phyloP scores from a whole-genome alignment of 2,329 filamentous ascomycete species.

The Fusarium sp. region DNA sequence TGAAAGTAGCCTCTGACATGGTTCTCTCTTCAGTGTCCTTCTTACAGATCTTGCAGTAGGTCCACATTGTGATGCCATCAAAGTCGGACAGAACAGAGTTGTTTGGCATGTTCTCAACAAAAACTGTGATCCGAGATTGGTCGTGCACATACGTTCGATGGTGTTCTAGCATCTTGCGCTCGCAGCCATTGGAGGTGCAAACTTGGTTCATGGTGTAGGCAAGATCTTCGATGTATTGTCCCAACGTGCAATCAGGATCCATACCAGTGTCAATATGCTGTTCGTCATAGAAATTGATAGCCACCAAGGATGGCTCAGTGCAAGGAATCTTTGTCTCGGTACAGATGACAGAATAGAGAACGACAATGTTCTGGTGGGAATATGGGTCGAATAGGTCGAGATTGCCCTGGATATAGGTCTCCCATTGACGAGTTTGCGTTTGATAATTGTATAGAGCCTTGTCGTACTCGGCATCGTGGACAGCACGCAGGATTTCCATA shows the following conservation, averaged over 20 bases:
- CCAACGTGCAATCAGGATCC: constrained; percentile 91
- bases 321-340: constrained; percentile 95
- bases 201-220: constrained; percentile 82
- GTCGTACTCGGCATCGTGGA: constrained; percentile 97
- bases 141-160: constrained; percentile 98
- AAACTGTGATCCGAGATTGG: constrained; percentile 91
- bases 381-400: constrained; percentile 93
- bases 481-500: constrained; percentile 92
- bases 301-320: constrained; percentile 89
- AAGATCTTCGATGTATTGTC: constrained; percentile 94
- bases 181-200: constrained; percentile 88
- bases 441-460: constrained; percentile 94
- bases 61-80: constrained; percentile 94
- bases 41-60: constrained; percentile 91
- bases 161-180: constrained; percentile 90
- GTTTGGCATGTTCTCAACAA: constrained; percentile 76
- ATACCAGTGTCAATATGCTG: constrained; percentile 80
- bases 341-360: constrained; percentile 93
- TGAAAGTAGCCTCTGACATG: constrained; percentile 96
- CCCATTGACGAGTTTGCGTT: constrained; percentile 96
- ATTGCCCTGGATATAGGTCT: constrained; percentile 92
- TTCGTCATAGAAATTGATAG: constrained; percentile 94
- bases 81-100: constrained; percentile 60
- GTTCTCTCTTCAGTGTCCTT: constrained; percentile 90
- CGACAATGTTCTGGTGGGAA: constrained; percentile 95